Evolutionary conservation across 2,329 filamentous ascomycete genomes (phyloP).

Genomic region (Curvularia hawaiiensis): DNA sequence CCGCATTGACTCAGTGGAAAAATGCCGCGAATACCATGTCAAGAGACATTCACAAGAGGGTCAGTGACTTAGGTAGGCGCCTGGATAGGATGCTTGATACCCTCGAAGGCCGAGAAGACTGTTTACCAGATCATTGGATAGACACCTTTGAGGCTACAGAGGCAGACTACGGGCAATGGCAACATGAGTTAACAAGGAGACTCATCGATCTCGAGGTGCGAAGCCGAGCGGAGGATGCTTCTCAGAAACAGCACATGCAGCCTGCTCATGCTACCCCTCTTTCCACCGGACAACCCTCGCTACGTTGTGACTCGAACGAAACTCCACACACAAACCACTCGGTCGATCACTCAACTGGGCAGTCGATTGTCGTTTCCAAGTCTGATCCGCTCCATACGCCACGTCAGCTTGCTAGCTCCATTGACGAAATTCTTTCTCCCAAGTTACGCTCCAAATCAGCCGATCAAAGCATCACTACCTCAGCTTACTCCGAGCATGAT

Average conservation of each 20-base stretch:
- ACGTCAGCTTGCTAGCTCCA: slow-evolving; percentile 6
- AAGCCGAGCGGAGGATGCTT: slow-evolving; percentile 25
- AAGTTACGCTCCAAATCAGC: background rate
- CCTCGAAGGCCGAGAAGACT: slow-evolving; percentile 82
- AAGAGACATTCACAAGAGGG: slow-evolving; percentile 67
- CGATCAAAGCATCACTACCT: background rate
- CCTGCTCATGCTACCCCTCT: background rate
- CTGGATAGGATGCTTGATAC: slow-evolving; percentile 87
- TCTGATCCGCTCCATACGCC: background rate
- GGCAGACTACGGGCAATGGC: slow-evolving; percentile 78
- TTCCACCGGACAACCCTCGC: background rate
- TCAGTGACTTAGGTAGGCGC: slow-evolving; percentile 70
- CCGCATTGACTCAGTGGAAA: slow-evolving; percentile 41
- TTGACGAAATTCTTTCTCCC: background rate
- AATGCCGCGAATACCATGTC: slow-evolving; percentile 60
- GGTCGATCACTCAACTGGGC: background rate
- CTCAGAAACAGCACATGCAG: background rate
- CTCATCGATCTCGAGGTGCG: slow-evolving; percentile 68
- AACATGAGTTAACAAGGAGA: slow-evolving; percentile 73
- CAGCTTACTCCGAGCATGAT: background rate
- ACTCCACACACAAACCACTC: background rate
- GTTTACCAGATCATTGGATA: slow-evolving; percentile 84
- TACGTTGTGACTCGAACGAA: background rate
- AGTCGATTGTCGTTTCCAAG: background rate
- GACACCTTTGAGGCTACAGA: slow-evolving; percentile 84